Evolutionary conservation across 768 basidiomycete genomes (phyloP), one percentile per base, ranked within the genome.

Genomic region (Naematelia encephala): DNA sequence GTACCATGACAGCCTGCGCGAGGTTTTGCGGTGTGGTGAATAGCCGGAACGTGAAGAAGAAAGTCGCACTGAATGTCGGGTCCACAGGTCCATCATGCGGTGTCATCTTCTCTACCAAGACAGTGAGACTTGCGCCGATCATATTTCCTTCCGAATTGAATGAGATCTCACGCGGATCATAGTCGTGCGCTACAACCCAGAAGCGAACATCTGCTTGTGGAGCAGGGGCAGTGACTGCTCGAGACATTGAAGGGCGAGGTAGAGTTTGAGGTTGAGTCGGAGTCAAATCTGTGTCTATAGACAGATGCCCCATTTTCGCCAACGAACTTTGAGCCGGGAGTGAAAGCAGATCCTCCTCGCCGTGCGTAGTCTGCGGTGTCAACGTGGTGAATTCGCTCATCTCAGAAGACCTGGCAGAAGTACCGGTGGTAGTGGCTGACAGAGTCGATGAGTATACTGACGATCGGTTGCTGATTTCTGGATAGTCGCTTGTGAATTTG

Each of bases 61-160:
- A 98, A 27, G 92, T 87, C 3, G 87, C 84, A 13, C 87, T 83
- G 75, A 97, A 93, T 0, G 86, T 84, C 16, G 88, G 81, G 70
- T 97, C 93, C 55, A 91, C 90, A 45, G 92, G 84, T 58, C 86
- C 86, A 71, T 91, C 91, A 72, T 96, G 90, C 3, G 93, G 91
- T 19, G 94, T 94, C 87, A 98, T 88, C 79, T 91, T 92, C 79
- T 94, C 92, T n/a, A 98, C 87, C 44, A 99, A 81, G 1, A 87
- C 92, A 16, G 82, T 82, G 61, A 99, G 80, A 3, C 91, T 91
- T 1, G 91, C 96, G 22, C 91, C 93, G 10, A 92, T 88, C 19
- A 98, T 85, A 63, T 85, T 84, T 1, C 92, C 93, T 12, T 98
- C 92, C 46, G 82, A 82, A 74, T 93, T 96, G 80, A 91, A 92